Evolutionary conservation across 805 yeast species (phyloP).

Genomic region (Saccharomycopsis sp.): DNA sequence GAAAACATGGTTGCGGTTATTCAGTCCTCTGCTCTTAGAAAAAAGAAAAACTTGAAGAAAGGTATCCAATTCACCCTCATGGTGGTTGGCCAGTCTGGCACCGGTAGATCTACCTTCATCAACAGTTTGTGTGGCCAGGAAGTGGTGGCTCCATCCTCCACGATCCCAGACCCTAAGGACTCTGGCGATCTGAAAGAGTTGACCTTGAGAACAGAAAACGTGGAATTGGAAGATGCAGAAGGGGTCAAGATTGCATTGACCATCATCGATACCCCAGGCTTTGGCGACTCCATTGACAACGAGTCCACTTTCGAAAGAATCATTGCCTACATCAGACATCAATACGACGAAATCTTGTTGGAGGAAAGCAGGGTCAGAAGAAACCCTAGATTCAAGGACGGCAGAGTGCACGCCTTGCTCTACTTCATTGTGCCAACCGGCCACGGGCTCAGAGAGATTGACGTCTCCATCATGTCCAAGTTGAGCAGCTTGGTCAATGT

Average conservation of each 20-base stretch:
- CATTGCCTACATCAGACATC: constrained; percentile 73
- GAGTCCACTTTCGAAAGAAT: constrained; percentile 56
- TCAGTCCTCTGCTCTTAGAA: constrained; percentile 49
- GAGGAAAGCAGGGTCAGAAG: constrained; percentile 77
- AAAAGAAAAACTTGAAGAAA: constrained; percentile 73
- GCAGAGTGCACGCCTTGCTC: constrained; percentile 67
- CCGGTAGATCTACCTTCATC: constrained; percentile 87
- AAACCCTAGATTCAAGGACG: constrained; percentile 79
- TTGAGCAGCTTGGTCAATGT: constrained; percentile 75
- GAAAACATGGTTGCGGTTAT: constrained; percentile 43
- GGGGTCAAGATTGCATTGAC: constrained; percentile 73
- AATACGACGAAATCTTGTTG: constrained; percentile 71
- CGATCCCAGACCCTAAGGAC: constrained; percentile 48
- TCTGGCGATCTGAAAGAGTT: constrained; percentile 40
- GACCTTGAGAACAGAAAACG: constrained; percentile 66
- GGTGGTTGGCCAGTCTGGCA: constrained; percentile 82
- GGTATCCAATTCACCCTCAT: constrained; percentile 78
- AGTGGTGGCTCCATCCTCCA: constrained; percentile 65
- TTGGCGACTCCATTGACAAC: constrained; percentile 68
- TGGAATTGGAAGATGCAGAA: constrained; percentile 79
- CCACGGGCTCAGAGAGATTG: constrained; percentile 70
- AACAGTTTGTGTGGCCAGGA: constrained; percentile 85
- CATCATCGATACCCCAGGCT: constrained; percentile 76
- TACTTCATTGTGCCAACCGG: constrained; percentile 80
- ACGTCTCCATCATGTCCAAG: constrained; percentile 68